These are phyloP conservation scores for Rhizopogon vesiculosus DNA, from an alignment of 768 basidiomycete species.

Conservation along the genomic window DNA sequence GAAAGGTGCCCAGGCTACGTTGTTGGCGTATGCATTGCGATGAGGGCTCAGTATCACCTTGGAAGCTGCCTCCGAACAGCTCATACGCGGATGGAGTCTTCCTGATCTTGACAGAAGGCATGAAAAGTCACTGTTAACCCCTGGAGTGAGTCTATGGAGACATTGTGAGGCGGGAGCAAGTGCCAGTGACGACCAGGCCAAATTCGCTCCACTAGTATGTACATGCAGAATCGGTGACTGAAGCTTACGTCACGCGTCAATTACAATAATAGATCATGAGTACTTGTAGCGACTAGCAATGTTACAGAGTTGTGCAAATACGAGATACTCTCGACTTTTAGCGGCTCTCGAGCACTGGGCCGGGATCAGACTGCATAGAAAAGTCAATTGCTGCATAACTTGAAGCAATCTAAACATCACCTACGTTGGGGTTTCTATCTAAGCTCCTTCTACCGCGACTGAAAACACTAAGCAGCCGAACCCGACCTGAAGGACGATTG, in stretches of 20 bases:
- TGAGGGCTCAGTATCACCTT: background rate
- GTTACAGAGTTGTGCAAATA: background rate
- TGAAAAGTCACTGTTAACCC: slow-evolving; percentile 7
- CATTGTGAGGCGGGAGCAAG: background rate
- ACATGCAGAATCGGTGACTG: no score
- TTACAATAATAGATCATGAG: background rate
- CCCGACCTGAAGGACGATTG: slow-evolving; percentile 21
- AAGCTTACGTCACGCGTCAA: background rate
- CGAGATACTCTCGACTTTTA: background rate
- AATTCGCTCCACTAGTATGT: no score
- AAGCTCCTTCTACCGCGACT: slow-evolving; percentile 15
- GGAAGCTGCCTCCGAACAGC: background rate
- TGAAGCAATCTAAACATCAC: slow-evolving; percentile 8
- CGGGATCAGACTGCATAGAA: background rate
- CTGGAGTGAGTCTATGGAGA: no score
- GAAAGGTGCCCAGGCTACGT: background rate
- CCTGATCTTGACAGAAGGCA: slow-evolving; percentile 50
- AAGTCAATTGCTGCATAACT: background rate
- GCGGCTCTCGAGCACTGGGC: background rate
- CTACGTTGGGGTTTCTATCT: background rate
- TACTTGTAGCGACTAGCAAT: background rate
- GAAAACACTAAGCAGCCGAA: slow-evolving; percentile 26
- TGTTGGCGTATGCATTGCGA: background rate
- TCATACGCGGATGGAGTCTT: slow-evolving; percentile 1
- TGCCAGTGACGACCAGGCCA: no score